These are phyloP conservation scores for Zygnema cylindricum DNA, from an alignment of 139 green algal genomes.

Conservation along the genomic window DNA sequence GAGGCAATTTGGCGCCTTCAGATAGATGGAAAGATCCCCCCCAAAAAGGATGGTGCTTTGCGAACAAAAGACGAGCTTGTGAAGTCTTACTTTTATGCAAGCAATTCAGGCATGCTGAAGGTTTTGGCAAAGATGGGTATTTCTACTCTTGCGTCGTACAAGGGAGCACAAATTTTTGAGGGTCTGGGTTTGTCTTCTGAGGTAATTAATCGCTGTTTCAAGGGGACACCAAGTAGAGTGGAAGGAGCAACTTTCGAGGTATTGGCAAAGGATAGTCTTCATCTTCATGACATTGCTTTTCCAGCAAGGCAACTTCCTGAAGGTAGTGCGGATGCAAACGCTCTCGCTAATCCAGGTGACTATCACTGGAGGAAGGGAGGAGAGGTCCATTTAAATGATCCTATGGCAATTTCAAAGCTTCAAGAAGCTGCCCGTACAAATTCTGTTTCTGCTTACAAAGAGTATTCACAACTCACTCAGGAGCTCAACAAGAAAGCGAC, in stretches of 20 bases:
- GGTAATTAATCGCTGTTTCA: constrained; percentile 88
- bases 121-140: constrained; percentile 98
- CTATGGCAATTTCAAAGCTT: constrained; percentile 85
- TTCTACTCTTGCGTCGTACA: constrained; percentile 92
- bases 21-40: constrained; percentile 56
- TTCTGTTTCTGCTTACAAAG: constrained; percentile 66
- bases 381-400: constrained; percentile 94
- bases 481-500: constrained; percentile 85
- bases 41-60: constrained; percentile 46
- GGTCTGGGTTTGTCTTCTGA: constrained; percentile 81
- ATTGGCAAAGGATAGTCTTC: constrained; percentile 70
- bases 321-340: constrained; percentile 47
- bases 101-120: constrained; percentile 65
- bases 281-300: constrained; percentile 78
- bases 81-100: constrained; percentile 82
- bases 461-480: constrained; percentile 71
- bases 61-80: constrained; percentile 69
- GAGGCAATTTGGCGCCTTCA: constrained; percentile 69
- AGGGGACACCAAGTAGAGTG: constrained; percentile 83
- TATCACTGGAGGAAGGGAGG: constrained; percentile 78
- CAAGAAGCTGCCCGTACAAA: constrained; percentile 72
- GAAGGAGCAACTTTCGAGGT: constrained; percentile 57
- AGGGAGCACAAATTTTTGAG: constrained; percentile 98
- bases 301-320: constrained; percentile 30
- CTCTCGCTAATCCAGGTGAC: constrained; percentile 69